A percentile compares a stretch with the other conserved stretches of the same genome.
phyloP scores from a whole-genome alignment of 2,329 filamentous ascomycete species.

The Ophiostoma populinum region DNA sequence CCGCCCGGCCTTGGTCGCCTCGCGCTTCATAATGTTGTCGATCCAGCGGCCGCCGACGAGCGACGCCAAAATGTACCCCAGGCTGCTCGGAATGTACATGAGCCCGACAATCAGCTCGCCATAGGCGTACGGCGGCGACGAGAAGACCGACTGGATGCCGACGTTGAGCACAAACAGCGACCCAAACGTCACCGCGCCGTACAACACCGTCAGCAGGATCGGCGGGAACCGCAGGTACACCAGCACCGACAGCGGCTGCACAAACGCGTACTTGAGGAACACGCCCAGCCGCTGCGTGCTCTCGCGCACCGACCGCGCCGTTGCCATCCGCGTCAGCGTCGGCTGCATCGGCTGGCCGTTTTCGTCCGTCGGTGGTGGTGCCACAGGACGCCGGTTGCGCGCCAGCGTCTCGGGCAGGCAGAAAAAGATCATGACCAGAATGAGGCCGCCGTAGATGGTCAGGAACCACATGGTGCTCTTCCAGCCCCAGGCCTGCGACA shows the following conservation, averaged over 20 bases:
- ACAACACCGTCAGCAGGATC: conserved; percentile 55
- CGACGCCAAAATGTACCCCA: conserved; percentile 56
- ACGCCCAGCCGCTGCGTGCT: conserved; percentile 36
- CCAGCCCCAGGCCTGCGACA: conserved; percentile 57
- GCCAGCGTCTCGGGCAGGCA: conserved; percentile 49
- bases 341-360: conserved; percentile 2
- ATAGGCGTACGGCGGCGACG: conserved; percentile 48
- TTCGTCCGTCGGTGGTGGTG: background rate
- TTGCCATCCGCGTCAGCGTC: conserved; percentile 34
- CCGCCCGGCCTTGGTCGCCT: conserved; percentile 51
- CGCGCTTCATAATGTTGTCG: conserved; percentile 62
- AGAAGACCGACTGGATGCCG: conserved; percentile 55
- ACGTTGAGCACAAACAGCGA: conserved; percentile 65
- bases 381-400: conserved; percentile 9
- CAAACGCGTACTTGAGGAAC: conserved; percentile 40
- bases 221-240: conserved; percentile 57
- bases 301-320: conserved; percentile 36
- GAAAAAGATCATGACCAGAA: conserved; percentile 39
- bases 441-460: conserved; percentile 46
- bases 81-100: conserved; percentile 57
- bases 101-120: conserved; percentile 51
- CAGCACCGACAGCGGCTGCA: conserved; percentile 58
- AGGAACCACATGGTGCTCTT: conserved; percentile 65
- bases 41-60: conserved; percentile 61
- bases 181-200: conserved; percentile 59